Percentiles rank a stretch among this genome's conserved stretches.
Evolutionary conservation across 805 yeast species (phyloP).

Genomic region (Saturnispora sekii): DNA sequence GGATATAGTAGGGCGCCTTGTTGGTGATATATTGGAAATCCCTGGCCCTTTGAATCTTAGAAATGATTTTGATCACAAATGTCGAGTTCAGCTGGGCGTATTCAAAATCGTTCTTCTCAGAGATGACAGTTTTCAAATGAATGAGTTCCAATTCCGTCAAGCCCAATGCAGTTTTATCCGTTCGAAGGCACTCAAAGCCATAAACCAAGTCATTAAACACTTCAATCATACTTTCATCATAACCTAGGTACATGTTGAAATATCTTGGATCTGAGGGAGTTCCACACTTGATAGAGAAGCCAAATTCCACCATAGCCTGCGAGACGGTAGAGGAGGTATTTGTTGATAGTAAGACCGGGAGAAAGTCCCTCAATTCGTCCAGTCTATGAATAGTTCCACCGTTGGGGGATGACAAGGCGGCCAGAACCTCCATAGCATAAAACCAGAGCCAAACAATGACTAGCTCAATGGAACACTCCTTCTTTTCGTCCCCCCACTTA

Average conservation of each 20-base stretch:
- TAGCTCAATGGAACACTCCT: conserved; percentile 27
- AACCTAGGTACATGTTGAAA: conserved; percentile 28
- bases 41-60: conserved; percentile 21
- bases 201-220: conserved; percentile 25
- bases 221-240: conserved; percentile 27
- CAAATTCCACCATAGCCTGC: conserved; percentile 16
- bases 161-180: background rate
- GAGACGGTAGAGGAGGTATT: conserved; percentile 16
- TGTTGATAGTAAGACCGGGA: conserved; percentile 22
- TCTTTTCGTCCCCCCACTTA: conserved; percentile 6
- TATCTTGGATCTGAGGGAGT: conserved; percentile 10
- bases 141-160: background rate
- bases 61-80: conserved; percentile 8
- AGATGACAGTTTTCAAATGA: background rate
- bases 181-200: conserved; percentile 22
- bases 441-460: conserved; percentile 44
- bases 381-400: conserved; percentile 52
- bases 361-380: conserved; percentile 35
- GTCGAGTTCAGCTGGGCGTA: conserved; percentile 13
- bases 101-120: background rate
- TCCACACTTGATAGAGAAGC: conserved; percentile 23
- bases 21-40: conserved; percentile 22
- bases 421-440: conserved; percentile 50
- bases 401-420: conserved; percentile 44
- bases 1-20: conserved; percentile 24